Conservation (phyloP, 345 rosid species). For the Brassica cretica region DNA sequence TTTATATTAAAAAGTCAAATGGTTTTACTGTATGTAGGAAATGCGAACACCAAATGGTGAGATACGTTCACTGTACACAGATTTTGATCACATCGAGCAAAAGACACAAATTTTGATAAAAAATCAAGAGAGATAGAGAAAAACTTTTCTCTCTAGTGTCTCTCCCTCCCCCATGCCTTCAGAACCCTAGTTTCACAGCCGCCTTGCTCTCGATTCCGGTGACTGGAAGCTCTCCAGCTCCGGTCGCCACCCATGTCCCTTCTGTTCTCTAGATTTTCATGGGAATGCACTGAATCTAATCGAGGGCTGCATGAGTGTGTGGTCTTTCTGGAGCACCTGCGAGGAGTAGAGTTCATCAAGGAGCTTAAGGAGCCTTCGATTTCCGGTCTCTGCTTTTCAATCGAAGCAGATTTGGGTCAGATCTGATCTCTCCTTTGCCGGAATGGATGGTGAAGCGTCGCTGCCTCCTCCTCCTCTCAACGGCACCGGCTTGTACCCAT, state of each 20-base stretch:
- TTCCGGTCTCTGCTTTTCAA: not conserved
- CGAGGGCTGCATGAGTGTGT: not conserved
- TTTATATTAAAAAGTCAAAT: not conserved
- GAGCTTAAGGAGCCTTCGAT: not conserved
- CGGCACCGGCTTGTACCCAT: not conserved
- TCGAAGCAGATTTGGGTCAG: not conserved
- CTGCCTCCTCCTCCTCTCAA: not conserved
- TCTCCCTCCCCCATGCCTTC: not conserved
- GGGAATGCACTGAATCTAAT: not conserved
- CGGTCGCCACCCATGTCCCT: not conserved
- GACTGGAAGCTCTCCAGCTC: not conserved
- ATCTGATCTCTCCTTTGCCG: not conserved
- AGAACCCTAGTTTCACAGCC: not conserved
- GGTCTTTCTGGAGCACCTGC: not conserved
- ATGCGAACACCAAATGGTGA: not conserved
- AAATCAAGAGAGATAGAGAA: not conserved
- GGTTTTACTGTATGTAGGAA: not conserved
- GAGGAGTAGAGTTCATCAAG: not conserved
- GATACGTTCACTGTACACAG: not conserved
- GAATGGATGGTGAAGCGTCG: not conserved
- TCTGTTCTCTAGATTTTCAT: not conserved
- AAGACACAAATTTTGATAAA: no score
- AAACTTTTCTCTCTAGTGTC: not conserved
- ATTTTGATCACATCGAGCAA: no score
- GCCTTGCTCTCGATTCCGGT: not conserved